Conservation (phyloP, 2,329 filamentous ascomycete genomes). For the Tolypocladium pustulatum region DNA sequence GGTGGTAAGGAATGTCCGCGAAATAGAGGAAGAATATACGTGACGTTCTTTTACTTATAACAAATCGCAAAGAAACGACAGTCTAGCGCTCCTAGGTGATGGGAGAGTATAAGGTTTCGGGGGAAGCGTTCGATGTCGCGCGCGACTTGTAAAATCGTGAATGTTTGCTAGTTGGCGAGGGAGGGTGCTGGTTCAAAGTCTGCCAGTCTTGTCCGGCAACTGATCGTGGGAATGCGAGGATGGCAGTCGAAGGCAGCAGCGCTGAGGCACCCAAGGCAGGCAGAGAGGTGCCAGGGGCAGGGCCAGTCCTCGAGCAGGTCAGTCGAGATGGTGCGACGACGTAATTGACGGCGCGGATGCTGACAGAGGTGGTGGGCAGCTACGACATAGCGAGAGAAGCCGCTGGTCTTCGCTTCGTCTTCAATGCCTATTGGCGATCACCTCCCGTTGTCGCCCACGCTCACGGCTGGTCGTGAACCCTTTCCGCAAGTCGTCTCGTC, state of each 20-base stretch:
- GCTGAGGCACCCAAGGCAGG: not conserved
- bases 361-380: not conserved
- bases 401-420: not conserved
- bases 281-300: not conserved
- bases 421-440: not conserved
- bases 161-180: not conserved
- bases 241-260: not conserved
- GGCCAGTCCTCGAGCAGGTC: not conserved
- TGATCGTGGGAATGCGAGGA: not conserved
- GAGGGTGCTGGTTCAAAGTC: not conserved
- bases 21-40: constrained; percentile 1
- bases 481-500: not conserved
- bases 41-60: not conserved
- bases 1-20: constrained; percentile 14
- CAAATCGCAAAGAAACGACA: not conserved
- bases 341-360: not conserved
- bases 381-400: not conserved
- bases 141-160: not conserved
- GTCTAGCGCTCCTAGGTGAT: not conserved
- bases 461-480: not conserved
- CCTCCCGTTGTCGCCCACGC: not conserved
- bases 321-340: not conserved
- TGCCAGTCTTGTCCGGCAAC: constrained; percentile 1
- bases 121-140: not conserved
- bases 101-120: not conserved